Conservation (phyloP, 352 stramenopile species). For the Globisporangium polare region DNA sequence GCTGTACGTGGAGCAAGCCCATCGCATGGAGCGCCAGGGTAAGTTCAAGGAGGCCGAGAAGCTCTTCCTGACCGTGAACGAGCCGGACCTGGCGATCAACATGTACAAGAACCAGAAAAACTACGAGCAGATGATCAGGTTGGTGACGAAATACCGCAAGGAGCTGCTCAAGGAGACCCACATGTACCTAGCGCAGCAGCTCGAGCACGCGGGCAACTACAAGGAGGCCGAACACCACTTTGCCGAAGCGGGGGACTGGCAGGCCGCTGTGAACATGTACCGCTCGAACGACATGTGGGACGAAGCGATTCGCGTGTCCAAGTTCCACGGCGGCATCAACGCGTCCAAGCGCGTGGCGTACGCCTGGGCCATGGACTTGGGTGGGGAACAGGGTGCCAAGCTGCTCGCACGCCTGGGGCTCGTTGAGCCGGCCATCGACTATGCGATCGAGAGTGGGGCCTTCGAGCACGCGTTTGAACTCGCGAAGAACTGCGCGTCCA, state of each 20-base stretch:
- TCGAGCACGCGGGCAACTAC: constrained; percentile 92
- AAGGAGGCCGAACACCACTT: constrained; percentile 94
- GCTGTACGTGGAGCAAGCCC: constrained; percentile 92
- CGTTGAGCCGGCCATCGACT: constrained; percentile 93
- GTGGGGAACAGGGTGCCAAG: constrained; percentile 88
- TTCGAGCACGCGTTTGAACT: constrained; percentile 94
- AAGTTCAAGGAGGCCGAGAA: constrained; percentile 94
- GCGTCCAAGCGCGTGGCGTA: constrained; percentile 93
- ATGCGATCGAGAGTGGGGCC: constrained; percentile 87
- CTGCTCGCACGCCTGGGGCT: constrained; percentile 89
- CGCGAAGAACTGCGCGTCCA: constrained; percentile 73
- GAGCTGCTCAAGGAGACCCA: constrained; percentile 94
- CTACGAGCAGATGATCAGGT: constrained; percentile 94
- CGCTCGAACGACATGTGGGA: constrained; percentile 93
- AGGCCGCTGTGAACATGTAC: constrained; percentile 94
- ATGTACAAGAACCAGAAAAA: constrained; percentile 97
- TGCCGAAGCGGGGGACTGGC: constrained; percentile 87
- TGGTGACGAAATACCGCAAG: constrained; percentile 92
- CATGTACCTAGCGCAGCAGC: constrained; percentile 89
- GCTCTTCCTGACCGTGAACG: constrained; percentile 91
- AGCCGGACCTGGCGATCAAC: constrained; percentile 92
- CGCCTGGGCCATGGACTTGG: constrained; percentile 90
- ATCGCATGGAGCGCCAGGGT: constrained; percentile 87
- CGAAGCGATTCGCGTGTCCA: constrained; percentile 93
- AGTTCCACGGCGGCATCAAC: constrained; percentile 90